Evolutionary conservation across 2,329 filamentous ascomycete genomes (phyloP), one percentile per base, ranked within the genome.

Genomic region (Arthrobotrys iridis): DNA sequence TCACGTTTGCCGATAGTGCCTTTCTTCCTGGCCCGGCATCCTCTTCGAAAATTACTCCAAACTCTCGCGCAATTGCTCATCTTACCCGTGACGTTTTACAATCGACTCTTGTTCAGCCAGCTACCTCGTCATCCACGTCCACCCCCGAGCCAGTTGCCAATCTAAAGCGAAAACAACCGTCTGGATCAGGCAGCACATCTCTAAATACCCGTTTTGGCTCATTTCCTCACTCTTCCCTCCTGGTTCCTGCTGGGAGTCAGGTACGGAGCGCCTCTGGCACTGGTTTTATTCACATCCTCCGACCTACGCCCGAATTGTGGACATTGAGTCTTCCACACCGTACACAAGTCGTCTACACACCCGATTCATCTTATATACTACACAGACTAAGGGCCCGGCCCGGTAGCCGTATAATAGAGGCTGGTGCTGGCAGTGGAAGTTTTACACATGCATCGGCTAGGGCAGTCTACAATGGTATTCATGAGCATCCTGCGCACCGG

Each of bases 141-240:
- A 46, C 58, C n/a, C 41, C 65, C 40, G 72, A 76, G 4, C 64
- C 71, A 1, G 71, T 75, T 28, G 55, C 71, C 18, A 75, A 75
- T 35, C 63, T 75, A 50, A 75, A 75, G 33, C 63, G 71, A 24
- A 75, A 68, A 43, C 40, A 24, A n/a, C 71, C 71, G 13, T 67
- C 63, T 4, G 48, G 57, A 15, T 58, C 60, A n/a, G 46, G 28
- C 33, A 64, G 28, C 35, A 46, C 58, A 60, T 71, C 93, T 1
- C 88, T 93, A 63, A 98, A 97, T 83, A 99, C 94, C 0, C 89
- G 93, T 46, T 99, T 97, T 80, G 95, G 95, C 55, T 97, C 93
- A 0, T 94, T 93, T 75, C 91, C 92, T 0, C 92, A 94, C 81
- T 90, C 87, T 8, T 93, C 91, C 0, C 83, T 94, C 48, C 86